Evolutionary conservation across 345 rosid species (phyloP).

Genomic region (Hibiscus mutabilis): DNA sequence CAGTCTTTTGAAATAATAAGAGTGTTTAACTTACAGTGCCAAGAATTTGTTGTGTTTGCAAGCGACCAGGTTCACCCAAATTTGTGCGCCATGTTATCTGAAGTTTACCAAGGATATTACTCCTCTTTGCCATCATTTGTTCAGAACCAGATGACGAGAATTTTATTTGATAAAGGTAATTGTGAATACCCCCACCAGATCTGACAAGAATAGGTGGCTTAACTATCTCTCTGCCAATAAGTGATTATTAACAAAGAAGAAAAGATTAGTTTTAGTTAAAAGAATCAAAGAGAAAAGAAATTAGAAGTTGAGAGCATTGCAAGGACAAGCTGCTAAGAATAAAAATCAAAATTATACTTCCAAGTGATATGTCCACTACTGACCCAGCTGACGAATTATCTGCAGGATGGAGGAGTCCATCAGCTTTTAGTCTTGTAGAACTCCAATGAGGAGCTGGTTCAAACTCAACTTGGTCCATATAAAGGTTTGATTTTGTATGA

Average conservation of each 20-base stretch:
- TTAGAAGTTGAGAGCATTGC: neutral
- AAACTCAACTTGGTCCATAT: conserved; percentile 97
- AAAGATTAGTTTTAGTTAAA: neutral
- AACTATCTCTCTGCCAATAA: conserved; percentile 49
- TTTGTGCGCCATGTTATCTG: conserved; percentile 97
- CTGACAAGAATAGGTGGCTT: conserved; percentile 70
- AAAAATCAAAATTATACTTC: neutral
- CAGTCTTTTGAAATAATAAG: neutral
- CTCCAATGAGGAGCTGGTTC: conserved; percentile 87
- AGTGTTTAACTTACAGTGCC: conserved; percentile 8
- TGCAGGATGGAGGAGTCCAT: conserved; percentile 30
- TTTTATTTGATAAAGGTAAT: conserved; percentile 70
- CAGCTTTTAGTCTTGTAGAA: conserved; percentile 53
- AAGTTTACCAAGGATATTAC: conserved; percentile 84
- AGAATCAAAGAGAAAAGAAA: neutral
- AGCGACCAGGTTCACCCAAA: conserved; percentile 96
- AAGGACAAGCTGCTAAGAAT: too few relatives aligned
- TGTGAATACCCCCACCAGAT: conserved; percentile 85
- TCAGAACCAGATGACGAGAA: conserved; percentile 38
- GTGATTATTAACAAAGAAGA: conserved; percentile 5
- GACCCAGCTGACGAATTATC: conserved; percentile 41
- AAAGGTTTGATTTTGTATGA: conserved; percentile 85
- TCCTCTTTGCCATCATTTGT: conserved; percentile 50
- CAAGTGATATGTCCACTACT: neutral
- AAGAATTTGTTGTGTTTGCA: conserved; percentile 96